Base-by-base conservation (phyloP, 371 early-diverging fungal species). In the Syncephalis fuscata region DNA sequence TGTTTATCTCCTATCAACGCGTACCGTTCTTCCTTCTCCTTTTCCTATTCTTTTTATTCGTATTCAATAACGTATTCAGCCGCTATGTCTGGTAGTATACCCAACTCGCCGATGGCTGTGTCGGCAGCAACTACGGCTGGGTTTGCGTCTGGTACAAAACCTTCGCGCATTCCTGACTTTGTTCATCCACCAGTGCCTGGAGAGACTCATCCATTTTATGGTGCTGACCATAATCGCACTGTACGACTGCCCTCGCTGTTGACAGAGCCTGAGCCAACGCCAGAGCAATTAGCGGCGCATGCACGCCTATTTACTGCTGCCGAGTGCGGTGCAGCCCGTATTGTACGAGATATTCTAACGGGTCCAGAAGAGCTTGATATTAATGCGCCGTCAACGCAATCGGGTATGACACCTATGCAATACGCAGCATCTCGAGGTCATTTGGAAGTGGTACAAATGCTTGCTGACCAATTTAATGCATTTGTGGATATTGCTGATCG, bases 121-220 rank as follows among this genome's bases (percentile, higher is more conserved):
- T 32, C 32, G 32, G 11, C 32, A 32, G 32, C 32, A 11, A 11
- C 32, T 32, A 11, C 32, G 7, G 11, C 32, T 11, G 32, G 32
- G 11, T 32, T 32, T 11, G 32, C 32, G 4, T 4, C 32, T 11
- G 32, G 32, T 32, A 32, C 32, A 11, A 32, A 32, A 3, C 5
- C 24, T n/a, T 20, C 37, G 38, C 10, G 22, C 7, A 60, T 71
- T 45, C 71, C 71, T 32, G 73, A 74, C 16, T 75, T 75, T 46
- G 75, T 78, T 38, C 67, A 71, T 36, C 78, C 82, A 38, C 72
- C 78, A 5, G 63, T 75, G 5, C 77, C 79, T 25, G 78, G 78
- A 15, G 69, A 74, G 54, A 64, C 64, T 2, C 82, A 81, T 44
- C 66, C 68, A 37, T 71, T 71, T 41, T 81, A 81, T 57, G 82